Conservation (phyloP, 306 rosid species). For the Carpinus fangiana region DNA sequence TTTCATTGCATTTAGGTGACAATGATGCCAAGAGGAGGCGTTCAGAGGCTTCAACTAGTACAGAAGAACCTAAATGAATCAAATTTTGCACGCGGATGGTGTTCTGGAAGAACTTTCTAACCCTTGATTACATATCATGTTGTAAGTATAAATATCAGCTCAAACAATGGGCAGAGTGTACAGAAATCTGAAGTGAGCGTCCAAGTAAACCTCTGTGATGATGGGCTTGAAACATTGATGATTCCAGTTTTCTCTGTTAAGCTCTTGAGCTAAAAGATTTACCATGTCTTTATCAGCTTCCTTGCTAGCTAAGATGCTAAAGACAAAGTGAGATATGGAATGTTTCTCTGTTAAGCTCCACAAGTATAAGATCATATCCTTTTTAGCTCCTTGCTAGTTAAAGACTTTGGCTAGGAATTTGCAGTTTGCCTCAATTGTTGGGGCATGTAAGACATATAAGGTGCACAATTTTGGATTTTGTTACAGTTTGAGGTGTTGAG, state of each 20-base stretch:
- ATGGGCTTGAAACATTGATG: conserved; percentile 4
- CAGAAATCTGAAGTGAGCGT: conserved; percentile 20
- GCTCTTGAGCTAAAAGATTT: too few species aligned
- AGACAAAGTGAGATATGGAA: too few species aligned
- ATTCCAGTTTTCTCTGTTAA: not conserved
- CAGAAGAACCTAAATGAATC: conserved; percentile 63
- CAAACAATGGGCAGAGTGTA: conserved; percentile 24
- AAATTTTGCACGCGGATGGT: not conserved
- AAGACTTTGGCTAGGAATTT: too few species aligned
- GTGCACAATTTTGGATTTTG: too few species aligned
- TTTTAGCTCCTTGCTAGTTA: too few species aligned
- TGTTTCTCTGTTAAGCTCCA: too few species aligned
- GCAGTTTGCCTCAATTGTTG: too few species aligned
- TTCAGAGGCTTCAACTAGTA: conserved; percentile 66
- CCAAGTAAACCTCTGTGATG: conserved; percentile 9
- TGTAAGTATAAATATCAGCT: conserved; percentile 33
- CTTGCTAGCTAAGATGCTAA: too few species aligned
- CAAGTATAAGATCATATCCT: too few species aligned
- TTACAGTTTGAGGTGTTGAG: too few species aligned
- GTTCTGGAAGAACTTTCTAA: conserved; percentile 23
- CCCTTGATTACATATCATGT: conserved; percentile 17
- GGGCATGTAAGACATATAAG: too few species aligned
- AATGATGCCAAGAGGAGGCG: conserved; percentile 93
- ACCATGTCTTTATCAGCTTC: too few species aligned
- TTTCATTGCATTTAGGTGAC: conserved; percentile 91